These are phyloP conservation scores for Simplicillium aogashimaense DNA, from an alignment of 2,329 filamentous ascomycete genomes.

Conservation along the genomic window DNA sequence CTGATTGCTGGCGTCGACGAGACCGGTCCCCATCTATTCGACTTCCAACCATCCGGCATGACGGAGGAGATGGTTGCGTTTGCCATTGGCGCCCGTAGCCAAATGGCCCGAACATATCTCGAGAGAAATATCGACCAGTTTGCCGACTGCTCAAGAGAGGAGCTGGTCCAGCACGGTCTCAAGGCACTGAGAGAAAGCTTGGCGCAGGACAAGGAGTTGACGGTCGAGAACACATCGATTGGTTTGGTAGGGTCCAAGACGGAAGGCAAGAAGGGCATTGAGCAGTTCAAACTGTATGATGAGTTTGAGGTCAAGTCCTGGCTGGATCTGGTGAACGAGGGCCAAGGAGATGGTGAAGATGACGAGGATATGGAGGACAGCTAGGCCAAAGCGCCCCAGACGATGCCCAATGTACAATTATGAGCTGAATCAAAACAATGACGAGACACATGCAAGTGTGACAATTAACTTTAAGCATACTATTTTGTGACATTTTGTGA, in stretches of 20 bases:
- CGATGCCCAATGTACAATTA: slow-evolving; percentile 28
- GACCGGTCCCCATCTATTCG: slow-evolving; percentile 88
- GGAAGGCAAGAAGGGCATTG: slow-evolving; percentile 45
- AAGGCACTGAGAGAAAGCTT: slow-evolving; percentile 89
- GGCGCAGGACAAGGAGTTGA: slow-evolving; percentile 94
- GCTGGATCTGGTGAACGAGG: slow-evolving; percentile 64
- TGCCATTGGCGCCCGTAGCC: slow-evolving; percentile 88
- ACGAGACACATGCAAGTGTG: slow-evolving; percentile 2
- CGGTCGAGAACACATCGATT: slow-evolving; percentile 91
- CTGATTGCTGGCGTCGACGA: slow-evolving; percentile 92
- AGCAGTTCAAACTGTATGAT: slow-evolving; percentile 86
- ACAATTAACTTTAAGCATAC: no score
- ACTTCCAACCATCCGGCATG: slow-evolving; percentile 94
- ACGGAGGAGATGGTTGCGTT: slow-evolving; percentile 96
- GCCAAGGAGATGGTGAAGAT: slow-evolving; percentile 29
- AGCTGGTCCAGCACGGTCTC: slow-evolving; percentile 84
- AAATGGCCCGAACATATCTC: slow-evolving; percentile 96
- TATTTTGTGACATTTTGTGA: no score
- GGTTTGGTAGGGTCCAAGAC: slow-evolving; percentile 63
- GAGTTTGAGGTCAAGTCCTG: slow-evolving; percentile 77
- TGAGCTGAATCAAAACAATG: slow-evolving; percentile 12
- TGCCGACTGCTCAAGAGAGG: slow-evolving; percentile 64
- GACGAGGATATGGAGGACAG: slow-evolving; percentile 27
- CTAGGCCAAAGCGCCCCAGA: no score
- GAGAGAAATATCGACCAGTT: slow-evolving; percentile 88